A percentile compares a stretch with the other conserved stretches of the same genome.
Evolutionary conservation across 805 yeast species (phyloP).

Genomic region (Sugiyamaella americana): DNA sequence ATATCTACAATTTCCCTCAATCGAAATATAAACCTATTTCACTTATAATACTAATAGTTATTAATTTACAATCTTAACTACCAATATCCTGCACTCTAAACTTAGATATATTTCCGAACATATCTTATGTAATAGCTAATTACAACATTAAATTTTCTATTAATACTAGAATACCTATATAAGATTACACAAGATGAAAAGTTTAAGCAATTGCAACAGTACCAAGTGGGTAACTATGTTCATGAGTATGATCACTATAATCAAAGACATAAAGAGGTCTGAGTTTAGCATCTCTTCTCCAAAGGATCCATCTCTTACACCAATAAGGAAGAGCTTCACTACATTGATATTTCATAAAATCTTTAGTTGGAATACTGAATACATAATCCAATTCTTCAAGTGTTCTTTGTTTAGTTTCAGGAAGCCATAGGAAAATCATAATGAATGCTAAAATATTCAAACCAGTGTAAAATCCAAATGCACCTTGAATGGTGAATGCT

Average conservation of each 20-base stretch:
- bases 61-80: too few relatives aligned
- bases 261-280: neutral
- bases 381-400: slow-evolving; percentile 70
- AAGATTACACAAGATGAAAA: too few relatives aligned
- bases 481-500: slow-evolving; percentile 73
- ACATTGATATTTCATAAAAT: slow-evolving; percentile 45
- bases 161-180: too few relatives aligned
- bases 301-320: slow-evolving; percentile 10
- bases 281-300: neutral
- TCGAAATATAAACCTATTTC: too few relatives aligned
- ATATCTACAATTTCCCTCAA: too few relatives aligned
- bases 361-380: slow-evolving; percentile 48
- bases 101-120: too few relatives aligned
- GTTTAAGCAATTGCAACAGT: too few relatives aligned
- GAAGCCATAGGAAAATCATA: slow-evolving; percentile 45
- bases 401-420: slow-evolving; percentile 67
- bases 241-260: neutral
- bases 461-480: slow-evolving; percentile 83
- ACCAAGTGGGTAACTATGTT: too few relatives aligned
- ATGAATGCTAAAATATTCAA: slow-evolving; percentile 72
- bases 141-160: too few relatives aligned
- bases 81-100: too few relatives aligned
- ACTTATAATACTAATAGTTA: too few relatives aligned
- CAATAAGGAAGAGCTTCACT: slow-evolving; percentile 13
- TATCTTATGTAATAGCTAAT: too few relatives aligned